Conservation (phyloP, 495 filamentous ascomycete species). For the Xylaria venustula region DNA sequence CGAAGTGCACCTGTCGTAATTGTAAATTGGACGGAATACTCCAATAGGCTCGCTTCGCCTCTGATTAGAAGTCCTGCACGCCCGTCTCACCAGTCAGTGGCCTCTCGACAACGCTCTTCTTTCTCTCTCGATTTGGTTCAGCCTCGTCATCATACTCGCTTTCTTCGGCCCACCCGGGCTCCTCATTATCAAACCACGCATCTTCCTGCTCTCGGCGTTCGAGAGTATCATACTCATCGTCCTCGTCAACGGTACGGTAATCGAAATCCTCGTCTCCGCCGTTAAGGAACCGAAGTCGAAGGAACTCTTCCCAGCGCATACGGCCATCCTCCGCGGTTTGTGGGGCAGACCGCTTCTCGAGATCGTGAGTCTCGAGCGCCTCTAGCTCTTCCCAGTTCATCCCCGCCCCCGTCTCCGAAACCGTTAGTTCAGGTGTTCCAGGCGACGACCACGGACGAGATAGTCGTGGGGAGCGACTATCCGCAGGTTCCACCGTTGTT, state of each 20-base stretch:
- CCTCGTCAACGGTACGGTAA: slow-evolving; percentile 64
- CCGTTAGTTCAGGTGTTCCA: slow-evolving; percentile 41
- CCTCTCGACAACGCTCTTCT: slow-evolving; percentile 30
- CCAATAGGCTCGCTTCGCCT: not conserved
- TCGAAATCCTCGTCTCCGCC: slow-evolving; percentile 77
- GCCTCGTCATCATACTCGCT: slow-evolving; percentile 49
- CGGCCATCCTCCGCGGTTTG: slow-evolving; percentile 62
- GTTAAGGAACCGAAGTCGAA: slow-evolving; percentile 66
- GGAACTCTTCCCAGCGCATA: slow-evolving; percentile 64
- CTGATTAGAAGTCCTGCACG: slow-evolving; percentile 70
- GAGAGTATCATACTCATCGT: slow-evolving; percentile 67
- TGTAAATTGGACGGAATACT: not conserved
- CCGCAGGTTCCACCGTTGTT: not conserved
- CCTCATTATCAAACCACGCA: slow-evolving; percentile 75
- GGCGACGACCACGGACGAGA: not conserved
- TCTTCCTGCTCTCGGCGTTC: slow-evolving; percentile 61
- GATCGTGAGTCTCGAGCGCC: slow-evolving; percentile 26
- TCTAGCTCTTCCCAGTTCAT: slow-evolving; percentile 27
- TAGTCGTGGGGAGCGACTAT: not conserved
- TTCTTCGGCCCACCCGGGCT: slow-evolving; percentile 60
- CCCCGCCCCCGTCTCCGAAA: slow-evolving; percentile 46
- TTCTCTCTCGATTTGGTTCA: slow-evolving; percentile 52
- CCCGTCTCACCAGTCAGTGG: slow-evolving; percentile 68
- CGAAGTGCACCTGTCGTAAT: not conserved
- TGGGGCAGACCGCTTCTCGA: slow-evolving; percentile 58